A percentile compares a stretch with the other conserved stretches of the same genome.
Conservation (phyloP, 495 filamentous ascomycete species). For the Hypoxylon lienhwacheense region DNA sequence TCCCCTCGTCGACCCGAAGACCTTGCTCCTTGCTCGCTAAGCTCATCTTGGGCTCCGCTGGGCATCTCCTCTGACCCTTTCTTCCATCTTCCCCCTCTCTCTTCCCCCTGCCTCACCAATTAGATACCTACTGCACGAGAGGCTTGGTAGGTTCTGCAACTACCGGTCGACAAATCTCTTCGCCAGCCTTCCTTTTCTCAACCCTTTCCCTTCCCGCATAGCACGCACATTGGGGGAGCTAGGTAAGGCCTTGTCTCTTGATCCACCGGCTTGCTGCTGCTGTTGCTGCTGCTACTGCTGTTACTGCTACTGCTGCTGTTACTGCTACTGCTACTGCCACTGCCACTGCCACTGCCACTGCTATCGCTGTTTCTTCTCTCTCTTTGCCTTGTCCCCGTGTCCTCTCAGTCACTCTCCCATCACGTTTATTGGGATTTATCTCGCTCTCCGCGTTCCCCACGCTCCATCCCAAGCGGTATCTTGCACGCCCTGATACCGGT, state of each 20-base stretch:
- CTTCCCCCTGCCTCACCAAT: conserved; percentile 18
- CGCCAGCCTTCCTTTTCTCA: no score
- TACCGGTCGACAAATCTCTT: neutral
- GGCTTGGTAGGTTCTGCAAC: conserved; percentile 25
- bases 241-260: no score
- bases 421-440: conserved; percentile 24
- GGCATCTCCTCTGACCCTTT: conserved; percentile 22
- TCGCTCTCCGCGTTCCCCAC: conserved; percentile 38
- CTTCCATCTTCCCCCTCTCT: conserved; percentile 12
- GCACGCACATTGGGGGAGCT: no score
- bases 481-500: conserved; percentile 37
- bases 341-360: no score
- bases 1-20: no score
- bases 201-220: no score
- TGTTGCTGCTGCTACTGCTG: no score
- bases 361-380: no score
- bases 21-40: conserved; percentile 33
- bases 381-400: no score
- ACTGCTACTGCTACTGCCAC: no score
- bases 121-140: conserved; percentile 7
- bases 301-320: no score
- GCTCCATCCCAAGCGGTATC: conserved; percentile 31
- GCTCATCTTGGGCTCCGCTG: conserved; percentile 37
- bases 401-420: no score
- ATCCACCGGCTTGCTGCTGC: conserved; percentile 6